These are phyloP conservation scores for Chalaropsis thielavioides DNA, from an alignment of 2,329 filamentous ascomycete genomes.

Conservation along the genomic window DNA sequence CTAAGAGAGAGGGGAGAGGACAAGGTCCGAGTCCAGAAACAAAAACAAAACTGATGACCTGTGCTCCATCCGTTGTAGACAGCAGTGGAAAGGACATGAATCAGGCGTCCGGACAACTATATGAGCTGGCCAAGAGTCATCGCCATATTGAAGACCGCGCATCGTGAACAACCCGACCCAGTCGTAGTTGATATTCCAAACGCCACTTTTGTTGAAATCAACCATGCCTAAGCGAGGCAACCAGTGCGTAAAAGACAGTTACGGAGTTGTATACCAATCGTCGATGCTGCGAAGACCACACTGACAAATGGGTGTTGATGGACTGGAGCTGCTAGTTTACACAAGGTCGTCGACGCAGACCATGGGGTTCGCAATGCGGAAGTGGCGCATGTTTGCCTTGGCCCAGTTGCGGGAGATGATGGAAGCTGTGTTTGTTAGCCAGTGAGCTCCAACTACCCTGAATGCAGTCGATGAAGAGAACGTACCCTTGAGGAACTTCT, in stretches of 20 bases:
- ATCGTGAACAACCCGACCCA: slow-evolving; percentile 5
- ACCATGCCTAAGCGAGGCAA: not conserved
- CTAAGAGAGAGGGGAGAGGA: not conserved
- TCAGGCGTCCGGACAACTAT: not conserved
- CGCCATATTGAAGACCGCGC: slow-evolving; percentile 5
- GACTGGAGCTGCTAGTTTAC: slow-evolving; percentile 14
- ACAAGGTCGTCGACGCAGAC: slow-evolving; percentile 36
- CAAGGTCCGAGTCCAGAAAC: not conserved
- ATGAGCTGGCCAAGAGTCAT: not conserved
- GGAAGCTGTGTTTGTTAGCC: slow-evolving; percentile 12
- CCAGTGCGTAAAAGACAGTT: not conserved
- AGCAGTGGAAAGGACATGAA: not conserved
- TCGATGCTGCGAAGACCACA: not conserved
- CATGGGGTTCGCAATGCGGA: slow-evolving; percentile 38
- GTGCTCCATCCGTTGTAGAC: not conserved
- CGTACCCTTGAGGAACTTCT: slow-evolving; percentile 96
- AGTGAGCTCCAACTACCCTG: not conserved
- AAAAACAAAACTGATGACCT: not conserved
- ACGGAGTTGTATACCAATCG: not conserved
- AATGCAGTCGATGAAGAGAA: slow-evolving; percentile 1
- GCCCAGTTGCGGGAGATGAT: slow-evolving; percentile 51
- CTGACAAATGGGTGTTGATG: not conserved
- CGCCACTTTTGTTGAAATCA: not conserved
- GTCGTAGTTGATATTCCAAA: slow-evolving; percentile 5
- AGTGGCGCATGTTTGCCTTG: slow-evolving; percentile 55